These are phyloP conservation scores for Wallacemonas sp. DNA, from an alignment of 208 protist species.

Conservation along the genomic window DNA sequence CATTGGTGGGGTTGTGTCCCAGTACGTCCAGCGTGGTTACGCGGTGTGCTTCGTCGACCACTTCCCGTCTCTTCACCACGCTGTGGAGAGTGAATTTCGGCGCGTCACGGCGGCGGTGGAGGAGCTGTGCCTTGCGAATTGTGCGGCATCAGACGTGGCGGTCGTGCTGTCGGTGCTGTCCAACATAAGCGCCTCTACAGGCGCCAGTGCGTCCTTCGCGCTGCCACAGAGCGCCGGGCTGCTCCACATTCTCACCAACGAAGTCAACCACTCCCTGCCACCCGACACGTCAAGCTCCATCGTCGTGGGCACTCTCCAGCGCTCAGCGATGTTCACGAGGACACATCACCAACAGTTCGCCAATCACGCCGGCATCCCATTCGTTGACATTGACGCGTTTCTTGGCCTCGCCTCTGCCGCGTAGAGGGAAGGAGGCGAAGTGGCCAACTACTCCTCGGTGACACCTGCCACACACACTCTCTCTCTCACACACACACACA, in stretches of 20 bases:
- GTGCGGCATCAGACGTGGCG: constrained; percentile 25
- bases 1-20: constrained; percentile 9
- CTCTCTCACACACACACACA: too few relatives aligned
- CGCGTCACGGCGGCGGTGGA: constrained; percentile 46
- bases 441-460: too few relatives aligned
- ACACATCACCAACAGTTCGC: constrained; percentile 34
- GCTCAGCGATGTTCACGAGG: constrained; percentile 13
- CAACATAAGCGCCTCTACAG: constrained; percentile 40
- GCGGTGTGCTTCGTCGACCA: constrained; percentile 80
- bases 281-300: constrained; percentile 45
- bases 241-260: constrained; percentile 48
- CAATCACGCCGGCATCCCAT: constrained; percentile 21
- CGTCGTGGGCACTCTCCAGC: constrained; percentile 47
- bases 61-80: constrained; percentile 78
- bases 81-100: constrained; percentile 39
- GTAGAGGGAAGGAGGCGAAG: not conserved
- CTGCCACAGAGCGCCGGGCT: constrained; percentile 54
- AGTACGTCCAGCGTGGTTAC: constrained; percentile 55
- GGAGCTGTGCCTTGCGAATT: constrained; percentile 15
- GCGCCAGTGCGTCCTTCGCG: constrained; percentile 38
- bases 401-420: not conserved
- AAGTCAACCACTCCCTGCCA: constrained; percentile 69
- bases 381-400: constrained; percentile 29
- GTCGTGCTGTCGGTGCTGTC: constrained; percentile 81
- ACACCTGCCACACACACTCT: too few relatives aligned